Evolutionary conservation across 176 grass and related monocot species (phyloP), one percentile per base, ranked within the genome.

Genomic region (Microstegium vimineum): DNA sequence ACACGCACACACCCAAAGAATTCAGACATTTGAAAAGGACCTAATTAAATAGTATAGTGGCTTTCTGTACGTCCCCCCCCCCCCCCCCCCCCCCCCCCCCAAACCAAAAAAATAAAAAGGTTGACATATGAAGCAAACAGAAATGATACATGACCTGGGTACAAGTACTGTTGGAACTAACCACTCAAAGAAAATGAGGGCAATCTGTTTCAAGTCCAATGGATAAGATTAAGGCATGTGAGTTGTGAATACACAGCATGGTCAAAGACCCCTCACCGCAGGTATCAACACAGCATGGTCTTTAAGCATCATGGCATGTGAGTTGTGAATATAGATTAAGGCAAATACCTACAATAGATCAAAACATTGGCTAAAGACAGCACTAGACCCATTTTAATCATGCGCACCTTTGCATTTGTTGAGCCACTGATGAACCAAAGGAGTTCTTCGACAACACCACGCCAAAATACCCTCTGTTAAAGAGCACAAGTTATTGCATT

Each of bases 341-440:
- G 35, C 11, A 16, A 66, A 74, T 28, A 73, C 2, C 7, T 42
- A 54, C 27, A 18, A 0, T 32, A 52, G 78, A 28, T 3, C 14
- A 52, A 38, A 56, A 45, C 11, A 73, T 46, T 43, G 27, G 15
- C 15, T 32, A 71, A 30, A 14, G 17, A 80, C 11, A 67, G 30
- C 37, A 76, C 52, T 28, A 16, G 64, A 74, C 82, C 66, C 66
- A 83, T 42, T 79, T 82, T 13, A 74, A 76, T 33, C 43, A 15
- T 56, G 22, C 20, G 34, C 66, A 93, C 94, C 94, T 97, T 93
- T 47, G 87, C 89, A 81, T 88, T 94, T 65, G 94, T 97, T 26
- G 87, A 97, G 36, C 94, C 94, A 87, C 89, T 94, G 66, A 97
- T 94, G 79, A 97, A 97, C 94, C 94, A 97, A 62, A 97, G 66